A percentile compares a stretch with the other conserved stretches of the same genome.
Conservation (phyloP, 257 asterid species). For the Handroanthus guayacan region DNA sequence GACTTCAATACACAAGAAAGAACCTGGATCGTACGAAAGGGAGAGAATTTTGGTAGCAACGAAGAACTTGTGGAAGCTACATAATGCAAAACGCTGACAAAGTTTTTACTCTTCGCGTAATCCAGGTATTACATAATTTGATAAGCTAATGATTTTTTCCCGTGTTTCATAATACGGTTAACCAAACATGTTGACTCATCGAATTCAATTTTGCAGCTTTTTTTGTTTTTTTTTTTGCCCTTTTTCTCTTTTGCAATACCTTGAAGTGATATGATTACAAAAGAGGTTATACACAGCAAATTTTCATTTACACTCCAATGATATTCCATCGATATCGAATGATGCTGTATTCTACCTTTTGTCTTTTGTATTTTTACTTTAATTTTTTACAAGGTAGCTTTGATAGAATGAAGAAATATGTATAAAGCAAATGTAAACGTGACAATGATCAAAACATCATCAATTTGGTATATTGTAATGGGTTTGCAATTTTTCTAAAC, state of each 20-base stretch:
- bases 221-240: slow-evolving; percentile 12
- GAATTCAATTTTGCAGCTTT: too few relatives aligned
- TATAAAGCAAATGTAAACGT: not conserved
- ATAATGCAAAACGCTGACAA: slow-evolving; percentile 45
- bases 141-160: too few relatives aligned
- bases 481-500: too few relatives aligned
- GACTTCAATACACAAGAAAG: slow-evolving; percentile 65
- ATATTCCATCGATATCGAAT: too few relatives aligned
- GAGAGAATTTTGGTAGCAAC: slow-evolving; percentile 83
- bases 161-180: too few relatives aligned
- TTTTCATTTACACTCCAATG: too few relatives aligned
- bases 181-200: too few relatives aligned
- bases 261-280: not conserved
- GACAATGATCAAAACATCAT: too few relatives aligned
- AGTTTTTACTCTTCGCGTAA: not conserved
- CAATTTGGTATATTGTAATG: too few relatives aligned
- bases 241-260: slow-evolving; percentile 18
- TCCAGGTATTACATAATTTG: too few relatives aligned
- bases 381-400: not conserved
- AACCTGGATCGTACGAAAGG: slow-evolving; percentile 71
- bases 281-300: too few relatives aligned
- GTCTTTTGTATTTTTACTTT: slow-evolving; percentile 9
- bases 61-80: slow-evolving; percentile 71
- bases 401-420: slow-evolving; percentile 35
- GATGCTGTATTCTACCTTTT: too few relatives aligned